Base-by-base conservation (phyloP, 257 asterid species). In the Scutellaria baicalensis region DNA sequence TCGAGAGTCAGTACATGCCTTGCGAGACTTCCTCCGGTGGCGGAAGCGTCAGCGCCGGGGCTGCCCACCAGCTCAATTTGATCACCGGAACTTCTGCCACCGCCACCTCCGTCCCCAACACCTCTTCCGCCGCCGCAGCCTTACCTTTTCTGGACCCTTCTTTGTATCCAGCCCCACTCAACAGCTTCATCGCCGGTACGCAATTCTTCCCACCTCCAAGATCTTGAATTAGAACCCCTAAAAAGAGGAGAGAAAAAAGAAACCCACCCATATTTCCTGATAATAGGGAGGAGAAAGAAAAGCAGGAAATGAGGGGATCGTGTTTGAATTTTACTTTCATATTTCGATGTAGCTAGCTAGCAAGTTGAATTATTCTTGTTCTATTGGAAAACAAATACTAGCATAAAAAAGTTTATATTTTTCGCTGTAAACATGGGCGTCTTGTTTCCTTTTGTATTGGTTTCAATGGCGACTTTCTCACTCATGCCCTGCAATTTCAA, bases 191-290 rank as follows among this genome's bases (percentile, higher is more conserved):
- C 70, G 82, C 95, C 70, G 97, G 97, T 89, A 93, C 95, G 93
- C 95, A 85, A 80, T 91, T 93, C 93, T 91, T 91, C 90, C 99
- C 97, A 69, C 95, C 93, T 40, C 90, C 96, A 69, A 80, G 98
- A 77, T 85, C 97, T 77, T 90, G 76, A 75, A 3, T 9, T 27
- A 27, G n/a, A 36, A n/a, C 33, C 33, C n/a, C n/a, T n/a, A n/a
- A n/a, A n/a, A n/a, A n/a, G n/a, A n/a, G n/a, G n/a, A 4, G 8
- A 0, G n/a, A 20, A 7, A 3, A 9, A 57, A 16, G 51, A 31
- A 50, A 16, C 13, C 16, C 21, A 16, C 13, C 16, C 21, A 27
- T 6, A 44, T 61, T 62, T n/a, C 59, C 35, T 40, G 43, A 23
- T 55, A 36, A 18, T 58, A 49, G 56, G 54, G 27, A 48, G 60